Percentiles rank a stretch among this genome's conserved stretches.
Conservation (phyloP, 805 yeast species). For the Wickerhamiella kurtzmanii region DNA sequence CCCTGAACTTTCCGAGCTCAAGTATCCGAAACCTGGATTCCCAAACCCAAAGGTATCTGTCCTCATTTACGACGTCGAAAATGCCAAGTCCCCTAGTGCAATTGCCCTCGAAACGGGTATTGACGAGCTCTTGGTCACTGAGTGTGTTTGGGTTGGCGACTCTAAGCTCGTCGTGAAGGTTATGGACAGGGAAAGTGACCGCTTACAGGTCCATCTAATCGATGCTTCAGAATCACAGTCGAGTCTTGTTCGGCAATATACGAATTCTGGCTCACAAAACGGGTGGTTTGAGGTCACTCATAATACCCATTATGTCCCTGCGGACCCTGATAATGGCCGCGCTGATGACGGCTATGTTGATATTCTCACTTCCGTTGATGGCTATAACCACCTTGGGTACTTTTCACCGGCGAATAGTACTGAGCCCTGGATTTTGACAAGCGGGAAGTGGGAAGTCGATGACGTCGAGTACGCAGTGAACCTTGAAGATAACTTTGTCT, state of each 20-base stretch:
- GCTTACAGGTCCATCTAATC: slow-evolving; percentile 42
- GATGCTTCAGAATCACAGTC: slow-evolving; percentile 29
- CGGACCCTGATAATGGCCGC: slow-evolving; percentile 31
- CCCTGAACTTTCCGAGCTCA: slow-evolving; percentile 47
- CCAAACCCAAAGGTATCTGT: slow-evolving; percentile 56
- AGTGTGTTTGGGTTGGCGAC: slow-evolving; percentile 57
- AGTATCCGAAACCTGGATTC: slow-evolving; percentile 78
- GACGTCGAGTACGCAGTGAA: slow-evolving; percentile 43
- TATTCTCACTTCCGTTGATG: slow-evolving; percentile 32
- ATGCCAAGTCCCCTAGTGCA: slow-evolving; percentile 16
- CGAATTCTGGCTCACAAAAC: slow-evolving; percentile 26
- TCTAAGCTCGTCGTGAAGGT: slow-evolving; percentile 39
- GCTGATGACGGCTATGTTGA: slow-evolving; percentile 66
- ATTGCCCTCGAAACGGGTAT: slow-evolving; percentile 7
- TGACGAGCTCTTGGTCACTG: slow-evolving; percentile 42
- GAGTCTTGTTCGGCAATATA: not conserved
- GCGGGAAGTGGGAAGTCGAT: slow-evolving; percentile 84
- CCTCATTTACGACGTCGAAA: slow-evolving; percentile 32
- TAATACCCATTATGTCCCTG: slow-evolving; percentile 45
- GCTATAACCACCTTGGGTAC: slow-evolving; percentile 68
- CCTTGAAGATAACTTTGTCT: slow-evolving; percentile 39
- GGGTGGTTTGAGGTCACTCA: slow-evolving; percentile 74
- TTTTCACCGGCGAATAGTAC: slow-evolving; percentile 55
- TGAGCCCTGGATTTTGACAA: slow-evolving; percentile 45
- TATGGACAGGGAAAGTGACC: slow-evolving; percentile 54